Base-by-base conservation (phyloP, 2,329 filamentous ascomycete species). In the Achaetomium macrosporum region DNA sequence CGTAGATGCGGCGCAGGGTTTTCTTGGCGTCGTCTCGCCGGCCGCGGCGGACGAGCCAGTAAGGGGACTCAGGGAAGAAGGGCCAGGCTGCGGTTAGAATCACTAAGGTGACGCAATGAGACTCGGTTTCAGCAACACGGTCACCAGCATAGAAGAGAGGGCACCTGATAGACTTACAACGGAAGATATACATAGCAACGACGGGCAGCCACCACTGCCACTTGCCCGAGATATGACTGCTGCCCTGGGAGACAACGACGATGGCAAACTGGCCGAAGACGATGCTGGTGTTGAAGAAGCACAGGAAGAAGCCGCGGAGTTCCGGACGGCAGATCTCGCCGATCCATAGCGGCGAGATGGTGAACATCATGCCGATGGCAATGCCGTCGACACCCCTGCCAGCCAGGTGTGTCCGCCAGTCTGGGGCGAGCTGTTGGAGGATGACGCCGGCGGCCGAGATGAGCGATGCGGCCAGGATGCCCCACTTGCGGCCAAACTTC, bases 201-300 rank as follows among this genome's bases (percentile, higher is more conserved):
- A 46, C 31, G 43, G 43, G 43, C 43, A 46, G n/a, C 43, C 43
- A 46, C 43, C 43, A 46, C 43, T 46, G 43, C 43, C 43, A 46
- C 31, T 46, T 46, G 43, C 43, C 43, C 30, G 43, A 46, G 16
- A 46, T 19, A 16, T 46, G 43, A 36, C 19, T 46, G 43, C 43
- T 46, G 30, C 43, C 43, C 43, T 46, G 43, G 5, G 43, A 46
- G 31, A 46, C 43, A 35, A 46, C 43, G 31, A 46, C 43, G 17
- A 36, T 46, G 31, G 43, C 43, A 25, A 46, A 46, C 30, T 46
- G 43, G 31, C 43, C 43, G 2, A 46, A 36, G 43, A 46, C 43
- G 43, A 46, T 46, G 31, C 43, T 46, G 17, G 43, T 46, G 31
- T 46, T 46, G 31, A 46, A 46, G 31, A 46, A 46, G 43, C 43